phyloP scores from a whole-genome alignment of 2,329 filamentous ascomycete species.

The Cladosporium austrohemisphaericum region DNA sequence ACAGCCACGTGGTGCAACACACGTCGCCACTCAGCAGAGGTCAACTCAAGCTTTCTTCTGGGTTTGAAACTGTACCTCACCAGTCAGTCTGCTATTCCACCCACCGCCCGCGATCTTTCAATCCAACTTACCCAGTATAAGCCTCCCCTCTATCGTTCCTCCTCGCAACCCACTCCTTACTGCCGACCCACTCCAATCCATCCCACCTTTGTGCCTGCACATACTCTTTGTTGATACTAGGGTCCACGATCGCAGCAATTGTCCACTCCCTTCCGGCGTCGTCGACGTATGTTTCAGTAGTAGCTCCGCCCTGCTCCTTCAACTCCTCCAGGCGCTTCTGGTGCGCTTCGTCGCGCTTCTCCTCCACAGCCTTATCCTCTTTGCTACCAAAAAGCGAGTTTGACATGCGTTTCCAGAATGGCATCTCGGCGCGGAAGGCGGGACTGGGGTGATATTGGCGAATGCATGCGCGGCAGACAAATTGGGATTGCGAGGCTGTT shows the following conservation, averaged over 20 bases:
- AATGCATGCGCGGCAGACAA: slow-evolving; percentile 29
- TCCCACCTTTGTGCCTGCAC: slow-evolving; percentile 48
- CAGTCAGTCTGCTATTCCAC: slow-evolving; percentile 8
- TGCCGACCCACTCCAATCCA: slow-evolving; percentile 53
- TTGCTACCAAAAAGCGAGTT: slow-evolving; percentile 28
- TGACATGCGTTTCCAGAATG: slow-evolving; percentile 25
- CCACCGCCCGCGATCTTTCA: background rate
- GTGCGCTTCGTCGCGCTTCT: slow-evolving; percentile 20
- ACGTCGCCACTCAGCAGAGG: slow-evolving; percentile 37
- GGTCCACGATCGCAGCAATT: slow-evolving; percentile 24
- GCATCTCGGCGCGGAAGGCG: slow-evolving; percentile 20
- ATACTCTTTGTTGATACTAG: slow-evolving; percentile 36
- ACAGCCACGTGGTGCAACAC: slow-evolving; percentile 54
- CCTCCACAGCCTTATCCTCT: slow-evolving; percentile 18
- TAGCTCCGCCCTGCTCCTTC: slow-evolving; percentile 7
- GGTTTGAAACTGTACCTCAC: slow-evolving; percentile 36
- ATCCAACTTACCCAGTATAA: slow-evolving; percentile 31
- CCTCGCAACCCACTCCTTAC: slow-evolving; percentile 41
- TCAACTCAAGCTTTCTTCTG: slow-evolving; percentile 34
- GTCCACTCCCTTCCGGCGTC: slow-evolving; percentile 22
- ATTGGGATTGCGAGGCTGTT: slow-evolving; percentile 17
- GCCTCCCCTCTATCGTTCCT: slow-evolving; percentile 35
- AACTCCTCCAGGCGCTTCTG: slow-evolving; percentile 15
- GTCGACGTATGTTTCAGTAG: slow-evolving; percentile 16
- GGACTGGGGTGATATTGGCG: slow-evolving; percentile 28